phyloP scores from a whole-genome alignment of 768 basidiomycete species.

The Phylloporus arenicola region DNA sequence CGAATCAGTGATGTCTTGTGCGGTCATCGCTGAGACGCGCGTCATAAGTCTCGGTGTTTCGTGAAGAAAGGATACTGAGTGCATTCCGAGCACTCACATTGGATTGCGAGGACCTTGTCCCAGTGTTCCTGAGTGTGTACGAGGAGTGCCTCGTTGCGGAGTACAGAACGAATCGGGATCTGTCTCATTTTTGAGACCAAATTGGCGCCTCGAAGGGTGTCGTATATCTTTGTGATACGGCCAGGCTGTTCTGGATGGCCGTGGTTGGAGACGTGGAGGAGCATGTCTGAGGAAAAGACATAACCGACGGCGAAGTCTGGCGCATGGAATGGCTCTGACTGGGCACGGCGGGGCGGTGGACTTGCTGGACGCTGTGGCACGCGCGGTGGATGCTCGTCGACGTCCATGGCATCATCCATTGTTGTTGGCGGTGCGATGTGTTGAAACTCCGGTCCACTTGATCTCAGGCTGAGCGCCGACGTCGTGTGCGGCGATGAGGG shows the following conservation, averaged over 20 bases:
- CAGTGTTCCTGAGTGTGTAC: constrained; percentile 91
- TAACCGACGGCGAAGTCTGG: constrained; percentile 56
- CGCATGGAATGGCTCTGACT: constrained; percentile 29
- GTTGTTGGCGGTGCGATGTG: background rate
- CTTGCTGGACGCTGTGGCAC: constrained; percentile 16
- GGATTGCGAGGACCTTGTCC: constrained; percentile 81
- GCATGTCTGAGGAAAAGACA: constrained; percentile 85
- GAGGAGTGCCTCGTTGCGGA: constrained; percentile 73
- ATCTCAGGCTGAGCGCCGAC: constrained; percentile 4
- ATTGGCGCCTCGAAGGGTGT: constrained; percentile 53
- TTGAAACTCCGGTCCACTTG: constrained; percentile 19
- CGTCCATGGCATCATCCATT: constrained; percentile 20
- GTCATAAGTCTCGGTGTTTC: constrained; percentile 11
- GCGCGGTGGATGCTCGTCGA: constrained; percentile 13
- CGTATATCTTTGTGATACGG: constrained; percentile 74
- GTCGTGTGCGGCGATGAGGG: background rate
- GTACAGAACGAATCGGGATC: constrained; percentile 69
- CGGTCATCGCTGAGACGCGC: constrained; percentile 54
- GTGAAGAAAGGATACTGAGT: background rate
- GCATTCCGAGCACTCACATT: constrained; percentile 49
- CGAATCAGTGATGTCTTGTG: constrained; percentile 70
- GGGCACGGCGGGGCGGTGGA: constrained; percentile 22
- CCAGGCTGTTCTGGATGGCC: constrained; percentile 73
- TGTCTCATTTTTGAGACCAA: constrained; percentile 69
- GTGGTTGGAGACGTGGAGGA: constrained; percentile 64